A percentile compares a stretch with the other conserved stretches of the same genome.
phyloP scores from a whole-genome alignment of 768 basidiomycete genomes.

The Thelephora ganbajun region DNA sequence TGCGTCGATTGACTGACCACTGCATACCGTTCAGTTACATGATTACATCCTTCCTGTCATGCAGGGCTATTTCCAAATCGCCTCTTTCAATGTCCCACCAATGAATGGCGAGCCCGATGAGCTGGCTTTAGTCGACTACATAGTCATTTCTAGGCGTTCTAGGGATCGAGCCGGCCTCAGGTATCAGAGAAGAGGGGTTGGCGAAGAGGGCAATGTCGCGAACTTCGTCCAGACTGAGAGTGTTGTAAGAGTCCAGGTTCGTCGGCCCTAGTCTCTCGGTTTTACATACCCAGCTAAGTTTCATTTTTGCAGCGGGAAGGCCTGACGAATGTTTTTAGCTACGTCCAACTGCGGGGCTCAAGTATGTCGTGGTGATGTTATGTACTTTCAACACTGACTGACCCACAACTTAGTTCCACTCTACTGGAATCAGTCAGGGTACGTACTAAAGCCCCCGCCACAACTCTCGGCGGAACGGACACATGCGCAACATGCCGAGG shows the following conservation, averaged over 20 bases:
- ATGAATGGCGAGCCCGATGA: conserved; percentile 24
- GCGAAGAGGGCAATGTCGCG: conserved; percentile 85
- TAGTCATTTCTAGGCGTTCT: conserved; percentile 75
- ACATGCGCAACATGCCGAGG: conserved; percentile 53
- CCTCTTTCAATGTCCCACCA: conserved; percentile 47
- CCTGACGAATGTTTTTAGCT: conserved; percentile 67
- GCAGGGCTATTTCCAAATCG: conserved; percentile 81
- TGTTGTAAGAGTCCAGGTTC: conserved; percentile 68
- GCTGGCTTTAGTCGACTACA: conserved; percentile 48
- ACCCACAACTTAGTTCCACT: conserved; percentile 52
- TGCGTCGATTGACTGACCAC: background rate
- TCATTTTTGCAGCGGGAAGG: conserved; percentile 48
- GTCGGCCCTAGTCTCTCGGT: conserved; percentile 9
- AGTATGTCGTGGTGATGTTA: conserved; percentile 31
- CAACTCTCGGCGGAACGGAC: conserved; percentile 62
- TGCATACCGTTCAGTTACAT: conserved; percentile 40
- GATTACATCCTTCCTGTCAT: conserved; percentile 81
- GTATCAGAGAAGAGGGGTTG: conserved; percentile 90
- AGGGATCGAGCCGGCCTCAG: conserved; percentile 83
- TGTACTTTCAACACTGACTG: conserved; percentile 1
- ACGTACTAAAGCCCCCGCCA: conserved; percentile 81
- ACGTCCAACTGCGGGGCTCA: conserved; percentile 86
- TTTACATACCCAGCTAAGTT: background rate
- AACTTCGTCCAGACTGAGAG: conserved; percentile 96
- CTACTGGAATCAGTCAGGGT: conserved; percentile 84